A percentile compares a stretch with the other conserved stretches of the same genome.
phyloP scores from a whole-genome alignment of 352 stramenopile species.

The Peronosclerospora sorghi region DNA sequence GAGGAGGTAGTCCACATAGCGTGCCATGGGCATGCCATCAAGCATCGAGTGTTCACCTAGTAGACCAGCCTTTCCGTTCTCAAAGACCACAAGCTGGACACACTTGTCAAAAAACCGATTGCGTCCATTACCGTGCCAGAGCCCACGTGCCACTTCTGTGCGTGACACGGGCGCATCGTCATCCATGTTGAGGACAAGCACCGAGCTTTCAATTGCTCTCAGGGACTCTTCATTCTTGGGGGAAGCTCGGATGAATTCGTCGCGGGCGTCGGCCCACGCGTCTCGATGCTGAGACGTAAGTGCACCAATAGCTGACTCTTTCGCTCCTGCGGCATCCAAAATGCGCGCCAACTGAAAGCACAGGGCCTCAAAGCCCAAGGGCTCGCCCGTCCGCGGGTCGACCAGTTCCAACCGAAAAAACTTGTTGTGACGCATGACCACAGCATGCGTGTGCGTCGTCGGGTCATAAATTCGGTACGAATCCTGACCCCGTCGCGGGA shows the following conservation, averaged over 20 bases:
- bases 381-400: conserved; percentile 20
- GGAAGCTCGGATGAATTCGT: conserved; percentile 41
- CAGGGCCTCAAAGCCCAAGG: conserved; percentile 49
- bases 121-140: conserved; percentile 79
- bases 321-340: conserved; percentile 34
- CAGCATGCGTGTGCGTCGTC: conserved; percentile 66
- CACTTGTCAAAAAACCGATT: conserved; percentile 98
- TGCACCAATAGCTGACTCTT: conserved; percentile 44
- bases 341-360: conserved; percentile 45
- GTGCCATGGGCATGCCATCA: conserved; percentile 75
- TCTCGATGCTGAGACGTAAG: conserved; percentile 67
- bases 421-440: conserved; percentile 83
- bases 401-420: conserved; percentile 60
- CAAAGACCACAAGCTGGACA: conserved; percentile 91
- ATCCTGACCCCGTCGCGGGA: conserved; percentile 69
- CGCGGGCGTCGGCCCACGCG: conserved; percentile 64
- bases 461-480: conserved; percentile 88
- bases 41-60: conserved; percentile 91
- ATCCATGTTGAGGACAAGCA: conserved; percentile 64
- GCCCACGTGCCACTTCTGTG: conserved; percentile 43
- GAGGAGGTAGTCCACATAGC: conserved; percentile 54
- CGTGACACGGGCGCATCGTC: conserved; percentile 46
- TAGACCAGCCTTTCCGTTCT: conserved; percentile 92
- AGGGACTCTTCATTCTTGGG: conserved; percentile 49
- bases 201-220: conserved; percentile 47